Evolutionary conservation across 2,329 filamentous ascomycete genomes (phyloP).

Genomic region (Fusarium sacchari): DNA sequence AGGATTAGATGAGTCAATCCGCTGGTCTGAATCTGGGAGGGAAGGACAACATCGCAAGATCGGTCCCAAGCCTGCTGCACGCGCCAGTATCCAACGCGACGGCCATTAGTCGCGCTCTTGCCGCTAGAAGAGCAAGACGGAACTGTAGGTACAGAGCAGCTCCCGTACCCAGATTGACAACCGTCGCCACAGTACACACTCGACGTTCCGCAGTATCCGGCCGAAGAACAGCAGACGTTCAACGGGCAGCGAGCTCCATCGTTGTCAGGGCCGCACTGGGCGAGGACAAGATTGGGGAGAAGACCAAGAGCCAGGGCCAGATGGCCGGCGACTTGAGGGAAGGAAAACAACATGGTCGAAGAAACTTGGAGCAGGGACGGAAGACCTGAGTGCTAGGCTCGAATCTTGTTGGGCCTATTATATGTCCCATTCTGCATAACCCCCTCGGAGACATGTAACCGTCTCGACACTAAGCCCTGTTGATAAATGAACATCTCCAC

Average conservation of each 20-base stretch:
- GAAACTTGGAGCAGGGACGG: neutral
- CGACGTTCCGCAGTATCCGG: neutral
- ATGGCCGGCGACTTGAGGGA: neutral
- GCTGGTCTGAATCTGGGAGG: neutral
- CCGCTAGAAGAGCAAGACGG: neutral
- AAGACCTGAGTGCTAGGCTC: neutral
- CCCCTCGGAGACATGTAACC: neutral
- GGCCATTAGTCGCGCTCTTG: neutral
- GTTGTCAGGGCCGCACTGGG: neutral
- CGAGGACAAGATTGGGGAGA: neutral
- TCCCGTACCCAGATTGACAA: neutral
- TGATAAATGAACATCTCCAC: neutral
- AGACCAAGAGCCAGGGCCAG: neutral
- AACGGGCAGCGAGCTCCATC: neutral
- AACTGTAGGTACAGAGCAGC: neutral
- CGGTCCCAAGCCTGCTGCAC: neutral
- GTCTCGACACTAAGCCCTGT: neutral
- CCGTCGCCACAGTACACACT: rapidly evolving
- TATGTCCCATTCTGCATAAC: neutral
- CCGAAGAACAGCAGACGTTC: neutral
- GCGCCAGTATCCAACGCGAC: neutral
- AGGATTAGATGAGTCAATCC: neutral
- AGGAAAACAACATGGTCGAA: rapidly evolving
- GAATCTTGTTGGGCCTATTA: neutral
- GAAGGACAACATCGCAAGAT: neutral